Evolutionary conservation across 2,329 filamentous ascomycete genomes (phyloP).

Genomic region (Botryotinia globosa): DNA sequence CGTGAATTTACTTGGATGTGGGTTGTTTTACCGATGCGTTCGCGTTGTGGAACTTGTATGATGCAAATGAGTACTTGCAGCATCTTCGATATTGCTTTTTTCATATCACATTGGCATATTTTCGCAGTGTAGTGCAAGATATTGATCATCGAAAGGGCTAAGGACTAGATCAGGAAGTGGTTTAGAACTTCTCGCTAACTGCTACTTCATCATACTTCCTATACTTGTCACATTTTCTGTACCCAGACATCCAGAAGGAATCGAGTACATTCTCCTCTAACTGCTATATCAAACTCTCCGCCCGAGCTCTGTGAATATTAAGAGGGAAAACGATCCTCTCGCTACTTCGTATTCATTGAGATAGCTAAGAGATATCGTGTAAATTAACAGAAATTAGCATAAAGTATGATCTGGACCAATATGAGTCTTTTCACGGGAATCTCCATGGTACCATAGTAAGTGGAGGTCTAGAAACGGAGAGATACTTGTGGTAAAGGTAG

Average conservation of each 20-base stretch:
- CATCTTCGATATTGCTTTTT: background rate
- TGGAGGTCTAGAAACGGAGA: background rate
- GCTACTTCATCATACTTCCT: background rate
- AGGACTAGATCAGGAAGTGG: background rate
- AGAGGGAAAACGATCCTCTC: background rate
- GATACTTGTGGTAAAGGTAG: background rate
- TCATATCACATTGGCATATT: background rate
- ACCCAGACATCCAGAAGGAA: background rate
- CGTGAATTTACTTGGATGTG: background rate
- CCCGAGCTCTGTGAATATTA: accelerated
- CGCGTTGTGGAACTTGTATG: background rate
- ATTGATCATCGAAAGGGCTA: background rate
- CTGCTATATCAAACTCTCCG: accelerated
- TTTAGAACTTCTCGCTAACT: background rate
- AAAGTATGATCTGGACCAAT: no score
- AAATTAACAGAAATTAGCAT: background rate
- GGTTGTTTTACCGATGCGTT: background rate
- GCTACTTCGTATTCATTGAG: background rate
- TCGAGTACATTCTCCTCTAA: background rate
- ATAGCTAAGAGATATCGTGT: background rate
- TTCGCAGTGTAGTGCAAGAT: background rate
- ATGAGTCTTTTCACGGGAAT: background rate
- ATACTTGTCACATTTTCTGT: background rate
- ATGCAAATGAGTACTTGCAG: background rate
- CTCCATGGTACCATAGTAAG: background rate